A percentile compares a stretch with the other conserved stretches of the same genome.
These are phyloP conservation scores for Flaveria brownii DNA, from an alignment of 129 eudicot genomes.

Conservation along the genomic window DNA sequence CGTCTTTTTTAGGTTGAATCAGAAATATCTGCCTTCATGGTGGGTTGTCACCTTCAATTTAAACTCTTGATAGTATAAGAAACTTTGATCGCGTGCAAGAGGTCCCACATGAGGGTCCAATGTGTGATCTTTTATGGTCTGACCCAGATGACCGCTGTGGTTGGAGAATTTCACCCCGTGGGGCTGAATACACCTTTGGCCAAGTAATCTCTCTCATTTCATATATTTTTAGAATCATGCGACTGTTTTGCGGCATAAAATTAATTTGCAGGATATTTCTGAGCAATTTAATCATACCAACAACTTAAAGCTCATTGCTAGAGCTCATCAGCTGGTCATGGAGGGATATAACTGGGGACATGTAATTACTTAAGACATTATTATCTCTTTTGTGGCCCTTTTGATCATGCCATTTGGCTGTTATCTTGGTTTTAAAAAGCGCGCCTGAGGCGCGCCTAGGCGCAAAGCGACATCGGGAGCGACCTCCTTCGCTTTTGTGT, in stretches of 20 bases:
- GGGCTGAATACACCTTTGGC: slow-evolving; percentile 94
- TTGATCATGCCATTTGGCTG: background rate
- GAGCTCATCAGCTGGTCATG: slow-evolving; percentile 98
- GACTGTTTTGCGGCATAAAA: background rate
- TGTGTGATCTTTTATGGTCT: slow-evolving; percentile 93
- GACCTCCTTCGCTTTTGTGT: too few relatives aligned
- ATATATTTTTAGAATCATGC: background rate
- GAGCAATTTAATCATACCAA: slow-evolving; percentile 88
- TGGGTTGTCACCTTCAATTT: slow-evolving; percentile 89
- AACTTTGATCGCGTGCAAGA: slow-evolving; percentile 96
- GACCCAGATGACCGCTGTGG: slow-evolving; percentile 97
- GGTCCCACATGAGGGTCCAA: slow-evolving; percentile 93
- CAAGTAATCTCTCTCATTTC: slow-evolving; percentile 48
- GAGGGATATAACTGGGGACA: slow-evolving; percentile 97
- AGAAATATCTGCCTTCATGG: slow-evolving; percentile 88
- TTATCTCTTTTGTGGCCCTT: slow-evolving; percentile 21
- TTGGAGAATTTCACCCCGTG: slow-evolving; percentile 93
- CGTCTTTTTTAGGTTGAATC: slow-evolving; percentile 65
- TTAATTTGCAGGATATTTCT: slow-evolving; percentile 61
- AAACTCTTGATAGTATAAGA: slow-evolving; percentile 79
- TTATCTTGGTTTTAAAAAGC: background rate
- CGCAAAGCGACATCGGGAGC: too few relatives aligned
- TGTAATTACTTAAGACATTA: slow-evolving; percentile 36
- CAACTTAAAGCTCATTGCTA: slow-evolving; percentile 73
- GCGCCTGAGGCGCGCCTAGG: too few relatives aligned